Evolutionary conservation across 1,139 yeast genomes (phyloP).

Genomic region (Debaryomyces psychrophilus): DNA sequence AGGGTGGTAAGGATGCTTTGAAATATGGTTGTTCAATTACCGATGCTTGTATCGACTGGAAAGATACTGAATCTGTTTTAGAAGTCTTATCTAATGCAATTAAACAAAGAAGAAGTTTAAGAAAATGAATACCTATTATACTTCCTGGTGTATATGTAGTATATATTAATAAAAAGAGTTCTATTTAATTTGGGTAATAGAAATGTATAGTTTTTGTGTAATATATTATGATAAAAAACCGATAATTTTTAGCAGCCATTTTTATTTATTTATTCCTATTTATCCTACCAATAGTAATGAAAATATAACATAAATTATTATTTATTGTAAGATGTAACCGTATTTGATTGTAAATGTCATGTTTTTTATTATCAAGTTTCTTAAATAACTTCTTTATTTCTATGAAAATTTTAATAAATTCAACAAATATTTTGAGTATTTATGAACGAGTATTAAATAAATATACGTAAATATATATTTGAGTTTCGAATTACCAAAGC

Average conservation of each 20-base stretch:
- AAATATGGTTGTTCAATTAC: slow-evolving; percentile 94
- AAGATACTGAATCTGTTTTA: slow-evolving; percentile 74
- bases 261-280: not conserved
- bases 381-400: too few species aligned
- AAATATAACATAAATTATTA: too few species aligned
- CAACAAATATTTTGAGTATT: too few species aligned
- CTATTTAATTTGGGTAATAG: too few species aligned
- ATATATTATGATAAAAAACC: not conserved
- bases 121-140: slow-evolving; percentile 12
- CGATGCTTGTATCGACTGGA: slow-evolving; percentile 95
- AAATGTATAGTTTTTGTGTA: too few species aligned
- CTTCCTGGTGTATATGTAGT: not conserved
- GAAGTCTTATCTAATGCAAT: slow-evolving; percentile 77
- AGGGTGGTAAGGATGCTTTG: slow-evolving; percentile 71
- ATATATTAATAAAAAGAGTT: not conserved
- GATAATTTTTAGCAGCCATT: not conserved
- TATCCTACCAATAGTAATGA: too few species aligned
- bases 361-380: too few species aligned
- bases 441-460: not conserved
- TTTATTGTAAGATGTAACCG: too few species aligned
- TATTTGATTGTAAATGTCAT: too few species aligned
- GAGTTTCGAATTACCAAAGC: not conserved
- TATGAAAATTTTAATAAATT: too few species aligned
- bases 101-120: slow-evolving; percentile 63
- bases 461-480: not conserved